Evolutionary conservation across 306 rosid genomes (phyloP).

Genomic region (Malus asiatica): DNA sequence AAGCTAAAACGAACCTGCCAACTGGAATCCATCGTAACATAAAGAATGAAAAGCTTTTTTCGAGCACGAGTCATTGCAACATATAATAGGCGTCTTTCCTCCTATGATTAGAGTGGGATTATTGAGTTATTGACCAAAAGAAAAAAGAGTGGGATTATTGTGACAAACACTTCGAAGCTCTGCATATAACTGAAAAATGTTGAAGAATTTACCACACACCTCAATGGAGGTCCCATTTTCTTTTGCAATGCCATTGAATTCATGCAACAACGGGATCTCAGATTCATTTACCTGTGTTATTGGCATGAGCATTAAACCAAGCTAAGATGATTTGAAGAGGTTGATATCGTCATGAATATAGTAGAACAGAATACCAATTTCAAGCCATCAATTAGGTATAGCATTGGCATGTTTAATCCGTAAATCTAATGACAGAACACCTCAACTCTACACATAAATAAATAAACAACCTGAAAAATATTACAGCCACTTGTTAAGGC

Average conservation of each 20-base stretch:
- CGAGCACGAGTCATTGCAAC: slow-evolving; percentile 99
- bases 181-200: not conserved
- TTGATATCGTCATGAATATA: not conserved
- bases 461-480: not conserved
- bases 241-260: slow-evolving; percentile 49
- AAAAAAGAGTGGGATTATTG: slow-evolving; percentile 5
- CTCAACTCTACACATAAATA: not conserved
- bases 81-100: slow-evolving; percentile 84
- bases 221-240: slow-evolving; percentile 66
- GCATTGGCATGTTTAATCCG: not conserved
- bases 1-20: slow-evolving; percentile 64
- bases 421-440: not conserved
- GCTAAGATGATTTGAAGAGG: not conserved
- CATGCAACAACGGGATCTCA: slow-evolving; percentile 85
- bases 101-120: slow-evolving; percentile 39
- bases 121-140: not conserved
- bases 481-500: not conserved
- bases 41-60: slow-evolving; percentile 53
- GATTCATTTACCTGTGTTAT: slow-evolving; percentile 70
- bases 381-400: not conserved
- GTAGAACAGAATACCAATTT: not conserved
- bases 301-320: slow-evolving; percentile 19
- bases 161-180: slow-evolving; percentile 4
- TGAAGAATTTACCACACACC: slow-evolving; percentile 33
- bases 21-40: slow-evolving; percentile 66